Evolutionary conservation across 805 yeast genomes (phyloP).

Genomic region (Candida gorgasii): DNA sequence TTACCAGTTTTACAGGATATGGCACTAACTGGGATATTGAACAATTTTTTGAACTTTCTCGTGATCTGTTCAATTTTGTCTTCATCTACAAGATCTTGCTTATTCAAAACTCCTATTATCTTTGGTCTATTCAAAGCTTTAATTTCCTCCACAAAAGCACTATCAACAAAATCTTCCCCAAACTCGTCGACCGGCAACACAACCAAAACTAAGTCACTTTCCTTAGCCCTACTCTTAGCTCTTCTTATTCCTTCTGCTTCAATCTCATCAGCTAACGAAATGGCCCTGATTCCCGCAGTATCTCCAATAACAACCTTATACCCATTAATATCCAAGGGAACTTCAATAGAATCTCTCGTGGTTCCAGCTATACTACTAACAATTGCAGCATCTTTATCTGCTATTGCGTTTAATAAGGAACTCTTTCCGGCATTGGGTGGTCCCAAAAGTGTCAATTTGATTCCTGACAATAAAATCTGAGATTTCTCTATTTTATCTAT

Average conservation of each 20-base stretch:
- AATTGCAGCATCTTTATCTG: slow-evolving; percentile 80
- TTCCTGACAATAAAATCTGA: slow-evolving; percentile 69
- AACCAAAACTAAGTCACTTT: slow-evolving; percentile 69
- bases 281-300: slow-evolving; percentile 83
- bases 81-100: slow-evolving; percentile 49
- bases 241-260: slow-evolving; percentile 81
- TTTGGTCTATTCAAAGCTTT: too few relatives aligned
- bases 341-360: slow-evolving; percentile 84
- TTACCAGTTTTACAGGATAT: slow-evolving; percentile 62
- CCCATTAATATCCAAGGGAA: slow-evolving; percentile 79
- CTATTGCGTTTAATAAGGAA: slow-evolving; percentile 73
- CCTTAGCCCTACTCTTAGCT: slow-evolving; percentile 60
- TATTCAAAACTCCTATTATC: slow-evolving; percentile 56
- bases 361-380: slow-evolving; percentile 94
- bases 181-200: slow-evolving; percentile 58
- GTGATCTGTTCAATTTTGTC: background rate
- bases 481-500: slow-evolving; percentile 52
- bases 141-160: too few relatives aligned
- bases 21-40: slow-evolving; percentile 17
- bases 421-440: slow-evolving; percentile 98
- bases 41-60: slow-evolving; percentile 19
- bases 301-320: slow-evolving; percentile 83
- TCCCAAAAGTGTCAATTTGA: slow-evolving; percentile 73
- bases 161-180: slow-evolving; percentile 36
- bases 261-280: slow-evolving; percentile 51